These are phyloP conservation scores for Debaryomyces nepalensis DNA, from an alignment of 1,139 yeast genomes.

Conservation along the genomic window DNA sequence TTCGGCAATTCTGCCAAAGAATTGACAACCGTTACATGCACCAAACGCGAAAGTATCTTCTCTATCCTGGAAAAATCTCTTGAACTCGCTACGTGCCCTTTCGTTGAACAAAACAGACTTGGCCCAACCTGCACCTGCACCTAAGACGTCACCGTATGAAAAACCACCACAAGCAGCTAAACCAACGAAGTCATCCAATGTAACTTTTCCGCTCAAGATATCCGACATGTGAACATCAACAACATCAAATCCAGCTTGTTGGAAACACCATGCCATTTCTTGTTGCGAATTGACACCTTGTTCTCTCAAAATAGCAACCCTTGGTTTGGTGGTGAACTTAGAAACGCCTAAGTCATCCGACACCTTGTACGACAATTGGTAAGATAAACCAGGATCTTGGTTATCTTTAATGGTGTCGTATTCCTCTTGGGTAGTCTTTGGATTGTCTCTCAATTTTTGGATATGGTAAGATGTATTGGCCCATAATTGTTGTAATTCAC, in stretches of 20 bases:
- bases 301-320: slow-evolving; percentile 95
- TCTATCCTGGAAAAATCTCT: slow-evolving; percentile 81
- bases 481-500: slow-evolving; percentile 83
- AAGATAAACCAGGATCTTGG: slow-evolving; percentile 87
- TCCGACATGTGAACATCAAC: slow-evolving; percentile 98
- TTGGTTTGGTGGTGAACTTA: slow-evolving; percentile 55
- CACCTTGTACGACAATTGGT: slow-evolving; percentile 72
- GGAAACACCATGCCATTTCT: slow-evolving; percentile 98
- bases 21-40: slow-evolving; percentile 99
- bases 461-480: slow-evolving; percentile 85
- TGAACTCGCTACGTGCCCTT: slow-evolving; percentile 74
- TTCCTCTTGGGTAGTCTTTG: slow-evolving; percentile 87
- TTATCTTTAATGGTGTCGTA: slow-evolving; percentile 74
- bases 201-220: slow-evolving; percentile 70
- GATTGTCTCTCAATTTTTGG: slow-evolving; percentile 94
- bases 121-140: slow-evolving; percentile 99
- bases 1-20: slow-evolving; percentile 82
- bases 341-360: slow-evolving; percentile 45
- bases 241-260: slow-evolving; percentile 91
- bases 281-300: slow-evolving; percentile 98
- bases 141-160: slow-evolving; percentile 98
- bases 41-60: slow-evolving; percentile 96
- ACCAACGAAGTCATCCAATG: slow-evolving; percentile 85
- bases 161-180: slow-evolving; percentile 99
- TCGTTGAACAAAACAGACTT: slow-evolving; percentile 91